Conservation (phyloP, 2,329 filamentous ascomycete genomes). For the Aureobasidium subglaciale region DNA sequence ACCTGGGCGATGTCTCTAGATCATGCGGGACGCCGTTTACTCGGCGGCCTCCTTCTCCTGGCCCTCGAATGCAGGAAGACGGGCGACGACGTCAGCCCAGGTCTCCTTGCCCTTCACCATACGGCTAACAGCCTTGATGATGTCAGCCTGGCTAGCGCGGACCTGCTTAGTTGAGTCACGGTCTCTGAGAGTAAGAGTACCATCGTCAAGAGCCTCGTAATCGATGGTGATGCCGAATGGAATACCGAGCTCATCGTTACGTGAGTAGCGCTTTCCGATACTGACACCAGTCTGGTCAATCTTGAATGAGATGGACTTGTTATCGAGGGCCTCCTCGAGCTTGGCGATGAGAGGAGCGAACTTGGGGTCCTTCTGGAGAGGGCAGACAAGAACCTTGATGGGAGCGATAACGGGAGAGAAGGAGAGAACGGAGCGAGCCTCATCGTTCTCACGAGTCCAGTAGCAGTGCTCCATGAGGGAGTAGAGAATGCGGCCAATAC, state of each 20-base stretch:
- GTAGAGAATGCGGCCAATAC: slow-evolving; percentile 92
- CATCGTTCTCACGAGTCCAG: slow-evolving; percentile 81
- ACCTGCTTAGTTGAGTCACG: slow-evolving; percentile 89
- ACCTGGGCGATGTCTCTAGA: too few relatives aligned
- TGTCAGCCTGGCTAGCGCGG: slow-evolving; percentile 71
- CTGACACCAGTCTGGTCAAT: slow-evolving; percentile 85
- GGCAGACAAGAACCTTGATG: slow-evolving; percentile 88
- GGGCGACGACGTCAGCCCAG: slow-evolving; percentile 64
- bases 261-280: slow-evolving; percentile 89
- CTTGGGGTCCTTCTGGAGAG: slow-evolving; percentile 70
- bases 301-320: slow-evolving; percentile 70
- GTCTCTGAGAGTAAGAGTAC: slow-evolving; percentile 79
- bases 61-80: slow-evolving; percentile 77
- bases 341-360: slow-evolving; percentile 72
- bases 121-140: slow-evolving; percentile 64
- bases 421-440: slow-evolving; percentile 74
- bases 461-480: slow-evolving; percentile 89
- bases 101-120: slow-evolving; percentile 56
- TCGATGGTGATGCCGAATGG: slow-evolving; percentile 91
- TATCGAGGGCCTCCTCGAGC: slow-evolving; percentile 69
- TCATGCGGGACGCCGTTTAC: too few relatives aligned
- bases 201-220: slow-evolving; percentile 88
- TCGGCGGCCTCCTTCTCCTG: slow-evolving; percentile 43
- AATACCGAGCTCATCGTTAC: slow-evolving; percentile 93
- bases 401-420: slow-evolving; percentile 77